These are phyloP conservation scores for Dendrobium catenatum DNA, from an alignment of 106 monocot species.

Conservation along the genomic window DNA sequence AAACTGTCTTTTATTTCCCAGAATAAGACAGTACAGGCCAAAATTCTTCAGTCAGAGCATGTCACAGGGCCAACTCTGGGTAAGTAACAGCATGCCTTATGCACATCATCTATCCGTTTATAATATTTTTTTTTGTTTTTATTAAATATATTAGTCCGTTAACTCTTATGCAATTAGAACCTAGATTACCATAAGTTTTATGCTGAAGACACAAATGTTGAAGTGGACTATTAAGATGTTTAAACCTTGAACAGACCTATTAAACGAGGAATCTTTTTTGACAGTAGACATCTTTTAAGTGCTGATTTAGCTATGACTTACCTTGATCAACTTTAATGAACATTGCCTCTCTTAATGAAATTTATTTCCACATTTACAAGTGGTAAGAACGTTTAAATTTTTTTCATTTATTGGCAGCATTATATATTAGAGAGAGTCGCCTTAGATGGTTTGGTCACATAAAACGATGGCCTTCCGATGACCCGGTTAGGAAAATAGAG, in stretches of 20 bases:
- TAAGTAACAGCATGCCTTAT: conserved; percentile 19
- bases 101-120: background rate
- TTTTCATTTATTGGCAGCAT: background rate
- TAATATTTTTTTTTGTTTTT: background rate
- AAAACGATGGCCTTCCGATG: no score
- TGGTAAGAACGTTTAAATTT: background rate
- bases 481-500: no score
- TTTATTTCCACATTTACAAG: background rate
- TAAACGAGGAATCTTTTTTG: background rate
- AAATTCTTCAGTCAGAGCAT: conserved; percentile 46
- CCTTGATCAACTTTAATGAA: background rate
- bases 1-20: conserved; percentile 22
- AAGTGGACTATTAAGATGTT: background rate
- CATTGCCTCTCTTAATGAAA: background rate
- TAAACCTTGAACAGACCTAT: background rate
- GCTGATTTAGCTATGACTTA: background rate
- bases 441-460: no score
- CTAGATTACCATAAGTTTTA: background rate
- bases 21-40: conserved; percentile 69
- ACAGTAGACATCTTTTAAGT: background rate
- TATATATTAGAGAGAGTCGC: background rate
- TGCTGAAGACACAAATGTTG: background rate
- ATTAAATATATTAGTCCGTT: background rate
- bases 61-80: conserved; percentile 33
- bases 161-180: background rate